Evolutionary conservation across 2,329 filamentous ascomycete genomes (phyloP), one percentile per base, ranked within the genome.

Genomic region (Sporothrix variecibatus): DNA sequence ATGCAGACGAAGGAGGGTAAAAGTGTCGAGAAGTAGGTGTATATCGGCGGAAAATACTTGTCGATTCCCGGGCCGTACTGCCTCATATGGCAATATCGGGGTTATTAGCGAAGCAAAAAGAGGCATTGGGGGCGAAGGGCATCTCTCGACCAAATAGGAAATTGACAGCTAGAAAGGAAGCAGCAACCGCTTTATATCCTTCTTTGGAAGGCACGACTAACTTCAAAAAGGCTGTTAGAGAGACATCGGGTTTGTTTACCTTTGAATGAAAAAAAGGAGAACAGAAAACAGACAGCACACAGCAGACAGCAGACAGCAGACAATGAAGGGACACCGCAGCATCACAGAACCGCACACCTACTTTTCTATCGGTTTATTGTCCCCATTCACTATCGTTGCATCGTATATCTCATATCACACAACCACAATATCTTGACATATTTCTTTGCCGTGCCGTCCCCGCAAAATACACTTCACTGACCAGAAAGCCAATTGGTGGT

Each of bases 401-500:
- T 56, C 11, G 9, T 34, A 34, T 43, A 65, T 43, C 62, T 17
- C 58, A 28, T 20, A 60, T 28, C 23, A 26, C 62, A 46, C 62
- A 65, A 28, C 38, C 62, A 65, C 38, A 23, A 17, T 20, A 8
- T 46, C 62, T 28, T 65, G 11, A 9, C 12, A 5, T 3, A 3
- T 46, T 65, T 23, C 62, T 65, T 28, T 65, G 15, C 38, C 62
- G 38, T 46, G 38, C 62, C 38, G 62, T 65, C 62, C 38, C 38
- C 62, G 62, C 38, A 65, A 65, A 43, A 46, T 65, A 65, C 38
- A 65, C n/a, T 8, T 46, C 38, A 38, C 62, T 43, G n/a, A n/a
- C 62, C 9, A 46, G 38, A 15, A 2, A 28, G 38, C n/a, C 38
- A 9, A 46, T 46, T 65, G 38, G n/a, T 17, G 8, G 23, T 17